These are phyloP conservation scores for Metarhizium brunneum DNA, from an alignment of 2,329 filamentous ascomycete genomes.

Conservation along the genomic window DNA sequence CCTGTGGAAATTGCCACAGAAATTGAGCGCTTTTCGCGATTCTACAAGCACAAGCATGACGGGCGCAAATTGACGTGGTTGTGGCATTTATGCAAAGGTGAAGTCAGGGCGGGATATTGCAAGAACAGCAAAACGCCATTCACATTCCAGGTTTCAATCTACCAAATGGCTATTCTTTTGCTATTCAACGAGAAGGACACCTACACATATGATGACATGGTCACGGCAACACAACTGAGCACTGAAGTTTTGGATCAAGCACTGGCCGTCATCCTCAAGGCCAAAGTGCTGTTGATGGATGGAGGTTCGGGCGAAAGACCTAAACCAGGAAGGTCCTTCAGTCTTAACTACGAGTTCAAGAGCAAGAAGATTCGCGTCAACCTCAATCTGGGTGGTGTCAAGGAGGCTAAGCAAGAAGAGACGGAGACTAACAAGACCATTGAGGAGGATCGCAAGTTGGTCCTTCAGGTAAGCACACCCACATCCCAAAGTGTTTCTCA, in stretches of 20 bases:
- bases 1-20: conserved; percentile 78
- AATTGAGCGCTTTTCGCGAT: conserved; percentile 79
- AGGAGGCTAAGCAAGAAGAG: conserved; percentile 91
- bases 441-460: conserved; percentile 91
- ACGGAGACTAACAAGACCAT: conserved; percentile 99
- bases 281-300: conserved; percentile 71
- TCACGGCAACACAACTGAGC: conserved; percentile 68
- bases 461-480: conserved; percentile 73
- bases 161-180: conserved; percentile 92
- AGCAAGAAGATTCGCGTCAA: conserved; percentile 98
- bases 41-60: conserved; percentile 94
- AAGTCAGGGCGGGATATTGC: conserved; percentile 89
- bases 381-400: conserved; percentile 87
- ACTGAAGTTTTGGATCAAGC: conserved; percentile 81
- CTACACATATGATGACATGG: conserved; percentile 80
- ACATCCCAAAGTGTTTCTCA: not conserved
- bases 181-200: conserved; percentile 89
- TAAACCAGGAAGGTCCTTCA: conserved; percentile 68
- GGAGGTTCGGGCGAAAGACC: conserved; percentile 63
- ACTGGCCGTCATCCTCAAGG: conserved; percentile 79
- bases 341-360: conserved; percentile 91
- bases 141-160: conserved; percentile 95
- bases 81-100: conserved; percentile 97
- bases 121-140: conserved; percentile 84
- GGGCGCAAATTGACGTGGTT: conserved; percentile 96